Evolutionary conservation across 2,329 filamentous ascomycete genomes (phyloP).

Genomic region (Exophiala sideris): DNA sequence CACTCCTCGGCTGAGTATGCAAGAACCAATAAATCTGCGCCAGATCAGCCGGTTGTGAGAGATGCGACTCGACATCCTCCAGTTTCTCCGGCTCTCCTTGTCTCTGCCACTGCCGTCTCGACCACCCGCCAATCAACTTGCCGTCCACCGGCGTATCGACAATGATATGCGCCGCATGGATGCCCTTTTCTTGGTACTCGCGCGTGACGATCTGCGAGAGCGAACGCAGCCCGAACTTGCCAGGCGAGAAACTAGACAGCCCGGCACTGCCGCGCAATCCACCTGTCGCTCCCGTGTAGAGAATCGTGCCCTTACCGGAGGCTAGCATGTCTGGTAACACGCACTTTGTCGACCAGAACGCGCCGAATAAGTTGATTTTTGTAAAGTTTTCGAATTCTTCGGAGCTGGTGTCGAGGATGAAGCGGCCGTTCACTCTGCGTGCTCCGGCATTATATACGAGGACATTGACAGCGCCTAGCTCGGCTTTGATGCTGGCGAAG

Average conservation of each 20-base stretch:
- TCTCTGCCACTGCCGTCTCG: constrained; percentile 18
- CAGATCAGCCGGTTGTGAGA: constrained; percentile 39
- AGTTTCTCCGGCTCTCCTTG: constrained; percentile 14
- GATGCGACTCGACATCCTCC: constrained; percentile 16
- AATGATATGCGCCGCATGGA: constrained; percentile 56
- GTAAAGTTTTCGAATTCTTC: constrained; percentile 26
- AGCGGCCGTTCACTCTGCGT: constrained; percentile 22
- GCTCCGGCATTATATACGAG: constrained; percentile 25
- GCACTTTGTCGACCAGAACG: constrained; percentile 25
- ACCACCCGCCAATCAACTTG: constrained; percentile 32
- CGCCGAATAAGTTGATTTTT: constrained; percentile 26
- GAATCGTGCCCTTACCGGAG: constrained; percentile 19
- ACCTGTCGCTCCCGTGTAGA: constrained; percentile 24
- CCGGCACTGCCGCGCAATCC: constrained; percentile 21
- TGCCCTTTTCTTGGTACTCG: constrained; percentile 55
- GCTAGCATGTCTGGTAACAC: constrained; percentile 25
- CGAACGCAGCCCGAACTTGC: constrained; percentile 48
- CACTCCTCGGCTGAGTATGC: constrained; percentile 50
- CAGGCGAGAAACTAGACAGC: constrained; percentile 23
- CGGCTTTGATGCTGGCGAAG: constrained; percentile 16
- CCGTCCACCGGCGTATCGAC: constrained; percentile 52
- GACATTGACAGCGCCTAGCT: constrained; percentile 19
- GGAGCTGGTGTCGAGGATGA: constrained; percentile 20
- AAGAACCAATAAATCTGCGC: constrained; percentile 56
- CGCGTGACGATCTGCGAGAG: constrained; percentile 50